Conservation (phyloP, 202 grass and related monocot species). For the Setaria viridis region DNA sequence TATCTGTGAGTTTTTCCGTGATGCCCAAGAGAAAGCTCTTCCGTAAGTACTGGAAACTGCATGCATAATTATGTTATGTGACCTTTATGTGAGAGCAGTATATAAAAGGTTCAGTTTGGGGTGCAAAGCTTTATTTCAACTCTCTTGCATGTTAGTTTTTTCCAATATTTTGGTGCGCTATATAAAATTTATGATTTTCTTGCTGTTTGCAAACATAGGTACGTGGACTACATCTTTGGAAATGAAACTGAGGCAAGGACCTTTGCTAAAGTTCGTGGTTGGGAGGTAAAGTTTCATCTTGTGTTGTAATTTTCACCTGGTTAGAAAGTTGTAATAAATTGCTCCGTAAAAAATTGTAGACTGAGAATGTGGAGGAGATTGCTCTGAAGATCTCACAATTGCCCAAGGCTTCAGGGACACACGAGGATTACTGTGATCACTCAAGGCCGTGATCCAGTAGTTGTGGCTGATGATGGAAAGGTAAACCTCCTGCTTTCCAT, state of each 20-base stretch:
- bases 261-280: constrained; percentile 40
- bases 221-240: constrained; percentile 75
- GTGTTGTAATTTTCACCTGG: not conserved
- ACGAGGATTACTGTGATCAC: constrained; percentile 75
- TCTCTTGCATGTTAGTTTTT: not conserved
- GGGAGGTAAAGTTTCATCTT: constrained; percentile 26
- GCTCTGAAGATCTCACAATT: constrained; percentile 74
- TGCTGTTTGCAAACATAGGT: constrained; percentile 46
- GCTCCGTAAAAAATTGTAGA: constrained; percentile 45
- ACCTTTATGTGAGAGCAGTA: not conserved
- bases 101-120: not conserved
- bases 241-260: constrained; percentile 82
- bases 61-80: constrained; percentile 7
- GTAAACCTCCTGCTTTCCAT: constrained; percentile 35
- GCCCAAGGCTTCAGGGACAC: constrained; percentile 62
- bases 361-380: constrained; percentile 74
- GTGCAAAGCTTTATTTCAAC: not conserved
- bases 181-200: not conserved
- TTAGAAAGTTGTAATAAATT: constrained; percentile 10
- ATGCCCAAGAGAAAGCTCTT: constrained; percentile 86
- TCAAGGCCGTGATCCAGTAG: constrained; percentile 76
- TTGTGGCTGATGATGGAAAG: constrained; percentile 80
- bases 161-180: not conserved
- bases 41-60: constrained; percentile 25
- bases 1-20: constrained; percentile 86